Base-by-base conservation (phyloP, 257 asterid genomes). In the Fraxinus pennsylvanica region DNA sequence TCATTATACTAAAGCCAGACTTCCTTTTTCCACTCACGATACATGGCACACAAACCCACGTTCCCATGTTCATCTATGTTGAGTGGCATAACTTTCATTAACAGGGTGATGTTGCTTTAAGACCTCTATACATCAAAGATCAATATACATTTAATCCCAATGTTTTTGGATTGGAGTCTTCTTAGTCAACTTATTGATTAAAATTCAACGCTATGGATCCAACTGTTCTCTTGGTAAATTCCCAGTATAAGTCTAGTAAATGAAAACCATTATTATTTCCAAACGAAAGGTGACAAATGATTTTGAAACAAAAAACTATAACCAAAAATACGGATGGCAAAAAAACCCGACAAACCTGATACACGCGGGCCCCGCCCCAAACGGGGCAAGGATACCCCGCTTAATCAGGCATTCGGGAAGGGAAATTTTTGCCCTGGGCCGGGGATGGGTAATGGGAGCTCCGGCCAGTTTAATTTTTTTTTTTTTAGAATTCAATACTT, bases 81-180 rank as follows among this genome's bases (percentile, higher is more conserved):
- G 52, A 43, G 52, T 12, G 50, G 52, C 17, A 12, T 10, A 43
- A 43, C 17, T 43, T 43, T 43, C 50, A 43, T 43, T 43, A 47
- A 47, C 21, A 1, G 19, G n/a, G 57, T 47, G 57, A 47, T 47
- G 57, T 13, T 13, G n/a, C 57, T 47, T 19, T 9, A 52, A 35
- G 17, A 66, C 39, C 57, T 78, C 71, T 41, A 21, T 22, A 30
- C 72, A 59, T 66, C 50, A 72, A 5, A 72, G 19, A 61, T 68
- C 45, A 69, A 38, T 38, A 27, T 17, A 65, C 21, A 47, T 14
- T 47, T 14, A 47, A 15, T 4, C 59, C 59, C n/a, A 14, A 15
- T 14, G 6, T 47, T 47, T 14, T 47, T 47, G 8, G 59, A 47
- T 47, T 47, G 21, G 21, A 47, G 59, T 47, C 59, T 15, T 47